A percentile compares a stretch with the other conserved stretches of the same genome.
phyloP scores from a whole-genome alignment of 164 flowering plant species.

The Vitis amurensis region DNA sequence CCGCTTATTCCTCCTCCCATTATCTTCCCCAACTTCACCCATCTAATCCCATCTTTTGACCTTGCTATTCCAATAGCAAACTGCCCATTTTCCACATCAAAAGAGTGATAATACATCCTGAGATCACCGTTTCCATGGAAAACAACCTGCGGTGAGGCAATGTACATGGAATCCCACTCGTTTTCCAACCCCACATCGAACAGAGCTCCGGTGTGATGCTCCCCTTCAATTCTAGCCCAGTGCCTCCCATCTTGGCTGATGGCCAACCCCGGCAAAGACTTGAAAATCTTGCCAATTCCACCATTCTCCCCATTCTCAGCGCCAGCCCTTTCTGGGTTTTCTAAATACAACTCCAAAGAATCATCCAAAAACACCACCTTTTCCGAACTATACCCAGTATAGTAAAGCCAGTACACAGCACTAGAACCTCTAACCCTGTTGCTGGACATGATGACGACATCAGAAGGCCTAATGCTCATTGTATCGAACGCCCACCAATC shows the following conservation, averaged over 20 bases:
- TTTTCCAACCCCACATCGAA: conserved; percentile 55
- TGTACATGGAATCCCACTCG: conserved; percentile 76
- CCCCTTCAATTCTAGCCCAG: conserved; percentile 94
- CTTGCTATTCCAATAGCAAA: conserved; percentile 70
- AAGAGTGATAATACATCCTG: conserved; percentile 88
- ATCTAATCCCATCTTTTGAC: conserved; percentile 83
- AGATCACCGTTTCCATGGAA: conserved; percentile 61
- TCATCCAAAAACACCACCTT: conserved; percentile 26
- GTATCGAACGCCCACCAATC: conserved; percentile 98
- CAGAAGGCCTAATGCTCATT: conserved; percentile 58
- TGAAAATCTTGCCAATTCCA: conserved; percentile 16
- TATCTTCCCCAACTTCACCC: conserved; percentile 85
- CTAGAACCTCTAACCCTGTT: conserved; percentile 44
- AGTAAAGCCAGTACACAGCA: conserved; percentile 92
- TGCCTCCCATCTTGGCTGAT: conserved; percentile 83
- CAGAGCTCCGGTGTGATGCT: conserved; percentile 82
- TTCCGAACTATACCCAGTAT: conserved; percentile 63
- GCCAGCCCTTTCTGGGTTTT: conserved; percentile 35
- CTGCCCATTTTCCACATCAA: conserved; percentile 42
- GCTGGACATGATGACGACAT: conserved; percentile 80
- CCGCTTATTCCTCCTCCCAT: conserved; percentile 54
- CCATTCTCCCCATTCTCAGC: not conserved
- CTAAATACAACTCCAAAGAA: conserved; percentile 10
- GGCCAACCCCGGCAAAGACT: conserved; percentile 79
- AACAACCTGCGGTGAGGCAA: conserved; percentile 63